Evolutionary conservation across 371 early-diverging fungal species (phyloP).

Genomic region (Syncephalastrum contaminatum): DNA sequence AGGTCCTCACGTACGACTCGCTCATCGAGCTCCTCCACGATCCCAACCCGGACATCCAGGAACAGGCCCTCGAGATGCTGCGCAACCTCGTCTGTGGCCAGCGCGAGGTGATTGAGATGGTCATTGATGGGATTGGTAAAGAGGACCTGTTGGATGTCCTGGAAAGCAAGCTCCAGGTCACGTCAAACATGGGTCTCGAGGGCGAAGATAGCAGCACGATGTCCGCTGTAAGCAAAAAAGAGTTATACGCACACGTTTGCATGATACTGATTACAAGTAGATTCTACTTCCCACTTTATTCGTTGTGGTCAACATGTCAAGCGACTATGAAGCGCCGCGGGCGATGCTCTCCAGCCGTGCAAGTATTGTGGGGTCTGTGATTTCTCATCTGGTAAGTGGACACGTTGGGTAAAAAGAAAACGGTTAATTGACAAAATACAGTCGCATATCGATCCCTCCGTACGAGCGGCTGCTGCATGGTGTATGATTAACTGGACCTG

Average conservation of each 20-base stretch:
- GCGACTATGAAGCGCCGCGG: slow-evolving; percentile 70
- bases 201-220: slow-evolving; percentile 23
- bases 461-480: slow-evolving; percentile 81
- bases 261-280: slow-evolving; percentile 13
- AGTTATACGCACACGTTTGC: background rate
- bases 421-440: slow-evolving; percentile 13
- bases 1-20: slow-evolving; percentile 60
- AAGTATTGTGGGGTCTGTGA: slow-evolving; percentile 53
- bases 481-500: slow-evolving; percentile 83
- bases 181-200: slow-evolving; percentile 35
- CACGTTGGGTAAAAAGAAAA: background rate
- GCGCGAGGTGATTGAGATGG: slow-evolving; percentile 63
- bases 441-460: slow-evolving; percentile 58
- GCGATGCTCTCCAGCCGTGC: slow-evolving; percentile 59
- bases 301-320: slow-evolving; percentile 77
- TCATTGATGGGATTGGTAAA: slow-evolving; percentile 72
- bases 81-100: slow-evolving; percentile 77
- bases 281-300: slow-evolving; percentile 47
- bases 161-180: slow-evolving; percentile 62
- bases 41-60: slow-evolving; percentile 61
- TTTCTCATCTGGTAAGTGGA: slow-evolving; percentile 55
- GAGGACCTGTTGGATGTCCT: slow-evolving; percentile 60
- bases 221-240: slow-evolving; percentile 19
- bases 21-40: slow-evolving; percentile 69
- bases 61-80: slow-evolving; percentile 77